phyloP scores from a whole-genome alignment of 2,329 filamentous ascomycete species.

The Grosmannia clavigera region DNA sequence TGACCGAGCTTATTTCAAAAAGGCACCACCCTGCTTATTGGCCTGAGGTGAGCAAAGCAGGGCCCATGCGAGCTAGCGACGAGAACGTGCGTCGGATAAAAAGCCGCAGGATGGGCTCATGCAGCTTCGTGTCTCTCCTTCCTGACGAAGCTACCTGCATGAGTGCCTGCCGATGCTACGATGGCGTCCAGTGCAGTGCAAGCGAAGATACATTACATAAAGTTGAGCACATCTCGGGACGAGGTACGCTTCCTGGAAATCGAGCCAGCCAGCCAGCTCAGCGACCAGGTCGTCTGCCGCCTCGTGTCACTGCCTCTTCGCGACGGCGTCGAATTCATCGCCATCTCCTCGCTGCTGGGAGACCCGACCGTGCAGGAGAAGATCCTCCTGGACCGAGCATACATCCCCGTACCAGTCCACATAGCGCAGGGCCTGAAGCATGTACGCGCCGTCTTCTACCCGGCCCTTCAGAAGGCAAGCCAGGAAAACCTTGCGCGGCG shows the following conservation, averaged over 20 bases:
- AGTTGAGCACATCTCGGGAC: background rate
- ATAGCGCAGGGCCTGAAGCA: background rate
- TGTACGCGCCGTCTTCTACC: constrained; percentile 1
- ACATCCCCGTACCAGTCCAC: background rate
- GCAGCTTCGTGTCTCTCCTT: background rate
- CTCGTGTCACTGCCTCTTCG: background rate
- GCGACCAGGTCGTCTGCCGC: background rate
- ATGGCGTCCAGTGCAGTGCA: background rate
- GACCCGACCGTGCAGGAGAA: background rate
- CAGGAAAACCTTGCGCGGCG: background rate
- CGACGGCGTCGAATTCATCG: background rate
- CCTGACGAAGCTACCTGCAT: background rate
- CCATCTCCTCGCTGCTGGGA: background rate
- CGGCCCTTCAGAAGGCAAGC: background rate
- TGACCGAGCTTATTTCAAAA: too few relatives aligned
- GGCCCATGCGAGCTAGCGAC: too few relatives aligned
- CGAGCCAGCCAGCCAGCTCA: background rate
- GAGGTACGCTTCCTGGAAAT: constrained; percentile 1
- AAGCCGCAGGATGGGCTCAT: background rate
- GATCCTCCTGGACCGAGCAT: background rate
- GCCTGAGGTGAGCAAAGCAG: too few relatives aligned
- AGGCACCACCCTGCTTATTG: too few relatives aligned
- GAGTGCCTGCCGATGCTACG: background rate
- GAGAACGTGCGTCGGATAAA: background rate
- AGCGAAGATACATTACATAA: background rate